These are phyloP conservation scores for Scutellaria minor DNA, from an alignment of 257 asterid genomes.

Conservation along the genomic window DNA sequence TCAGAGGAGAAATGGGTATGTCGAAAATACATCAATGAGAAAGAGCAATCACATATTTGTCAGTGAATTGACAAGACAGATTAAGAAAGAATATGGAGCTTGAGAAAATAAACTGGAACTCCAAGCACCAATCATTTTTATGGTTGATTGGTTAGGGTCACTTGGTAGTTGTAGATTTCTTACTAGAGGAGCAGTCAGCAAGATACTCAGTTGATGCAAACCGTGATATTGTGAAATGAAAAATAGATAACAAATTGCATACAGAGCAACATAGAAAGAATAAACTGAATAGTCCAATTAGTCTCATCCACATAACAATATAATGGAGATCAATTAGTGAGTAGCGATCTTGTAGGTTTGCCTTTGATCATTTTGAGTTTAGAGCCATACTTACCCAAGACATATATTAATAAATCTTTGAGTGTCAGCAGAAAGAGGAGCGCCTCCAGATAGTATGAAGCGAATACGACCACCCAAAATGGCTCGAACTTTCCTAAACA, in stretches of 20 bases:
- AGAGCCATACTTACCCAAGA: slow-evolving; percentile 72
- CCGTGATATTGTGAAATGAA: background rate
- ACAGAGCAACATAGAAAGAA: background rate
- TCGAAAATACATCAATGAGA: background rate
- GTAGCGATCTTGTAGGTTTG: background rate
- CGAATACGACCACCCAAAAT: slow-evolving; percentile 95
- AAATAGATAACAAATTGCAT: background rate
- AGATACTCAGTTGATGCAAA: slow-evolving; percentile 4
- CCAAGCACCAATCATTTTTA: background rate
- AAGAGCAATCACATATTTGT: background rate
- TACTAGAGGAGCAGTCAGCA: background rate
- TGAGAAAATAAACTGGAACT: background rate
- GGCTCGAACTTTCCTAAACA: slow-evolving; percentile 87
- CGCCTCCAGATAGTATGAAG: slow-evolving; percentile 94
- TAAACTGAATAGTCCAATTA: background rate
- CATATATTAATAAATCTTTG: slow-evolving; percentile 97
- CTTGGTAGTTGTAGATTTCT: background rate
- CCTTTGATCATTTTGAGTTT: slow-evolving; percentile 26
- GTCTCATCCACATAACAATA: slow-evolving; percentile 1
- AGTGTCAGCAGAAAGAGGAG: slow-evolving; percentile 95
- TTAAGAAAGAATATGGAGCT: background rate
- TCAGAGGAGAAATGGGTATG: too few species aligned
- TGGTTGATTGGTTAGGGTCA: background rate
- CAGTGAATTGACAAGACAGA: background rate
- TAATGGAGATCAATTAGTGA: background rate